These are phyloP conservation scores for Penicillium decumbens DNA, from an alignment of 2,329 filamentous ascomycete genomes.

Conservation along the genomic window DNA sequence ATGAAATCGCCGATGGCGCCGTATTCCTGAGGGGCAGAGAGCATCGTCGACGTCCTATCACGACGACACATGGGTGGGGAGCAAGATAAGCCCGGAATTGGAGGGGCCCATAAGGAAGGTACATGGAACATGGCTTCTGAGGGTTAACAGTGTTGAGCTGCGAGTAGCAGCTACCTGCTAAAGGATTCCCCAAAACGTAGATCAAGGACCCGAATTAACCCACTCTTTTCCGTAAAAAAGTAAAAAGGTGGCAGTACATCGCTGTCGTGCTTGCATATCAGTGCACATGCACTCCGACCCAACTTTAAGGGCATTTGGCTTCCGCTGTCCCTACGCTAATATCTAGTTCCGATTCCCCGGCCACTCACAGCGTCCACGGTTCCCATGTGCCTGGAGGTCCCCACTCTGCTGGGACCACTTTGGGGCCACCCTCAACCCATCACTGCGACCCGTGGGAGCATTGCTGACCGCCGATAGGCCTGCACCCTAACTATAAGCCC, in stretches of 20 bases:
- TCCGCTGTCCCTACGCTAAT: conserved; percentile 8
- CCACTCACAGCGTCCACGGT: conserved; percentile 13
- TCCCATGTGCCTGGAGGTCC: conserved; percentile 12
- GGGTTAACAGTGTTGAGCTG: neutral
- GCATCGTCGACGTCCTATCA: conserved; percentile 30
- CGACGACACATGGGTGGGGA: conserved; percentile 31
- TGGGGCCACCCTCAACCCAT: neutral
- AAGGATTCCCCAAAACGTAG: neutral
- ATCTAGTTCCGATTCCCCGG: neutral
- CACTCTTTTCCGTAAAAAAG: neutral
- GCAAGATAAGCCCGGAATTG: conserved; percentile 6
- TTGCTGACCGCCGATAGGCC: conserved; percentile 4
- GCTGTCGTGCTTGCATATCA: neutral
- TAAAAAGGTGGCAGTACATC: neutral
- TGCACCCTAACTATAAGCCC: neutral
- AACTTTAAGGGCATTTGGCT: conserved; percentile 25
- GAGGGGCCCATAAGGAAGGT: conserved; percentile 6
- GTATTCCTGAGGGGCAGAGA: conserved; percentile 9
- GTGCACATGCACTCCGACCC: neutral
- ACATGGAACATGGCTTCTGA: neutral
- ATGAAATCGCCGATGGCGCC: neutral
- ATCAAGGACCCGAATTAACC: neutral
- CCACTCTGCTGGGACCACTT: neutral
- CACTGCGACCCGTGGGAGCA: conserved; percentile 14
- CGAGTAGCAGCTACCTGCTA: neutral